Evolutionary conservation across 1,284 basidiomycete species (phyloP).

Genomic region (Fomes fomentarius): DNA sequence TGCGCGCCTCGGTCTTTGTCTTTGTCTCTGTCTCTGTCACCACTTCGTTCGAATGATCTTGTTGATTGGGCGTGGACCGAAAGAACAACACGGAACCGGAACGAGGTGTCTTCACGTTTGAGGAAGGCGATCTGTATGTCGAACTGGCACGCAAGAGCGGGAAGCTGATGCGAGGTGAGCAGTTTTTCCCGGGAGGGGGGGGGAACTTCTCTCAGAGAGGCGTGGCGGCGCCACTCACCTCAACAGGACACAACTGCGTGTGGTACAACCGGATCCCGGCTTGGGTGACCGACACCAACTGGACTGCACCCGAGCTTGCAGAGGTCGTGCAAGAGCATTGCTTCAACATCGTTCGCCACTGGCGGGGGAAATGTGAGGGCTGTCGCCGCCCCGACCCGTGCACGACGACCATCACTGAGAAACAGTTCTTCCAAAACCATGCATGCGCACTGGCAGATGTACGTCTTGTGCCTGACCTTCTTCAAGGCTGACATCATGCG

Average conservation of each 20-base stretch:
- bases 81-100: constrained; percentile 57
- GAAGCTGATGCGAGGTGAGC: constrained; percentile 34
- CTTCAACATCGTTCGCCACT: constrained; percentile 49
- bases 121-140: constrained; percentile 47
- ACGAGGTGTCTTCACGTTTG: constrained; percentile 51
- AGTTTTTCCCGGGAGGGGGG: too few species aligned
- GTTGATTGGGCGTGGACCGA: too few species aligned
- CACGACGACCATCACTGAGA: too few species aligned
- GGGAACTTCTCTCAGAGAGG: too few species aligned
- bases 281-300: constrained; percentile 51
- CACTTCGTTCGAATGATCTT: too few species aligned
- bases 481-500: too few species aligned
- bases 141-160: constrained; percentile 47
- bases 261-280: constrained; percentile 59
- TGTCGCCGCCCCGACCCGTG: too few species aligned
- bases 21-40: background rate
- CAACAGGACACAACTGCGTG: constrained; percentile 48
- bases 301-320: constrained; percentile 44
- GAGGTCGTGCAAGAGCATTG: constrained; percentile 51
- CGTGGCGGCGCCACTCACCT: too few species aligned
- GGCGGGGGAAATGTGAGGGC: constrained; percentile 55
- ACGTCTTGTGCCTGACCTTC: too few species aligned
- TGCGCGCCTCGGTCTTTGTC: background rate
- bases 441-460: too few species aligned
- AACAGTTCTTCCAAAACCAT: too few species aligned